Percentiles rank a stretch among this genome's conserved stretches.
These are phyloP conservation scores for Didymella keratinophila DNA, from an alignment of 2,329 filamentous ascomycete species.

Conservation along the genomic window DNA sequence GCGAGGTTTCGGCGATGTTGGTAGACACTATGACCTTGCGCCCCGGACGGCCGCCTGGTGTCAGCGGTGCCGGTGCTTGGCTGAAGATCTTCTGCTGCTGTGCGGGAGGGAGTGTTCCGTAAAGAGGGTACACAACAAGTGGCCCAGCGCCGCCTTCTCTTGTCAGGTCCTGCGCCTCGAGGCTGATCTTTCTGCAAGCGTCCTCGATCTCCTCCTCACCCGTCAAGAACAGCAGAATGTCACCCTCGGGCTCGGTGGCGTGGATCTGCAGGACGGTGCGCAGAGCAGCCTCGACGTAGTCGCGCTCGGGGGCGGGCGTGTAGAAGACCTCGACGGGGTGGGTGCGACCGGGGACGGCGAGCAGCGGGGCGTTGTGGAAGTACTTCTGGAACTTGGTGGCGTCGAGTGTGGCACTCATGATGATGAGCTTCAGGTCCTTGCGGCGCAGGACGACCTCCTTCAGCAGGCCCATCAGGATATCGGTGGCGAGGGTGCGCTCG, in stretches of 20 bases:
- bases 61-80: constrained; percentile 76
- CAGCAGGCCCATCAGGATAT: constrained; percentile 90
- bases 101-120: constrained; percentile 88
- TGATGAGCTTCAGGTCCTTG: constrained; percentile 90
- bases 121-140: constrained; percentile 88
- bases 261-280: constrained; percentile 97
- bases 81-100: constrained; percentile 98
- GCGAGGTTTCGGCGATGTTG: constrained; percentile 96
- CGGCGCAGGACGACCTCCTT: constrained; percentile 91
- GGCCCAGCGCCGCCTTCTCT: constrained; percentile 92
- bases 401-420: constrained; percentile 95
- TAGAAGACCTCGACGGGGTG: constrained; percentile 99
- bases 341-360: constrained; percentile 93
- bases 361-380: constrained; percentile 91
- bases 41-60: constrained; percentile 82
- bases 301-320: constrained; percentile 92
- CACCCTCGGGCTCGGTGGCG: constrained; percentile 88
- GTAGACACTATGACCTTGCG: constrained; percentile 94
- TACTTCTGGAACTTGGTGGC: constrained; percentile 98
- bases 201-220: constrained; percentile 99
- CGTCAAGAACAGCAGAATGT: constrained; percentile 92
- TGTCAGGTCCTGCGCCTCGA: constrained; percentile 91
- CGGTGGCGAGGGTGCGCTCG: constrained; percentile 94
- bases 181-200: constrained; percentile 85
- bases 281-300: constrained; percentile 95